Base-by-base conservation (phyloP, 108 stramenopile species). In the Fragilaria radians region DNA sequence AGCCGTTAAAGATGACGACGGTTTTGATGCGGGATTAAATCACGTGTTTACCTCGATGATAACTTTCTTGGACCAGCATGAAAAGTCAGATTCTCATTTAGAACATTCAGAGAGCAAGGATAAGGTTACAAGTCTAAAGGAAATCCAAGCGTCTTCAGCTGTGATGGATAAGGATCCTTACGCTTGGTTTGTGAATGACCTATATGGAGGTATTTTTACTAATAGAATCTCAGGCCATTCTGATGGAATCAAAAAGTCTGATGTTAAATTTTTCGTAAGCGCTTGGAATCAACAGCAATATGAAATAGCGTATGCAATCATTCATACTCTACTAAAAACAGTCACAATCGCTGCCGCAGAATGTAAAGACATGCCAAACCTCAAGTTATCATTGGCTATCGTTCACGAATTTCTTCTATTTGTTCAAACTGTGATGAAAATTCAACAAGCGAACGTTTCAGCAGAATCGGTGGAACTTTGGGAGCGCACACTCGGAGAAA, bases 21-120 rank as follows among this genome's bases (percentile, higher is more conserved):
- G 81, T 34, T 89, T 89, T 73, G 90, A 91, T 63, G 66, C 60
- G 34, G 86, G 81, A 32, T 65, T 85, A 48, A 85, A 93, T 61
- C 74, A 82, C 50, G 87, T 85, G 56, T 54, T 93, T 1, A 50
- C 76, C 32, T 66, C 74, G 32, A 57, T 86, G 5, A 82, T 92
- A 36, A 67, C 61, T 23, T 74, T 93, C 50, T 61, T 93, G 2
- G 84, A 93, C 42, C 68, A 68, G 14, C 57, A 81, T 26, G 83
- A 85, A 22, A 32, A 54, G 27, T 33, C 46, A 17, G 29, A 28
- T 33, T 18, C 53, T n/a, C 59, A 11, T 42, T 14, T 7, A 42
- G 26, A 36, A 18, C 60, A 28, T 22, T 18, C 28, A 9, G n/a
- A 22, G 45, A 52, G 7, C 32, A 28, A 25, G 5, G 9, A 19